phyloP scores from a whole-genome alignment of 2,329 filamentous ascomycete species.

The Fusarium sp. region DNA sequence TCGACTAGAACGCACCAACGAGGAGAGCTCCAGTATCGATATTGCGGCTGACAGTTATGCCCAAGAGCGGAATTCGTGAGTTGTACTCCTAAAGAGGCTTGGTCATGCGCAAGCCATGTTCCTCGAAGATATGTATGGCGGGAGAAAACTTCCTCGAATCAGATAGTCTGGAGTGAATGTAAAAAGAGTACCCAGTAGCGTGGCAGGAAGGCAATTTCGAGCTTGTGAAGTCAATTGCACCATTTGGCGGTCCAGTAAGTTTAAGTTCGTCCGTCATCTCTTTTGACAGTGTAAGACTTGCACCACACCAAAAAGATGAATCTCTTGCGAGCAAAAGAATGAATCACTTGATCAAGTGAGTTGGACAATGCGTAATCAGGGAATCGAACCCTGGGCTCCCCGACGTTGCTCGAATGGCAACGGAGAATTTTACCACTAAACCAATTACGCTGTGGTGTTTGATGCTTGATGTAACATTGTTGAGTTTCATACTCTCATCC shows the following conservation, averaged over 20 bases:
- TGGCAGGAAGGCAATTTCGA: neutral
- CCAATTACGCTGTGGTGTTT: conserved; percentile 1
- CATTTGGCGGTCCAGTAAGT: neutral
- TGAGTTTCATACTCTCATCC: neutral
- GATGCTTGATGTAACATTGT: accelerated
- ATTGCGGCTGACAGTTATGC: conserved; percentile 15
- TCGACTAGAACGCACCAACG: neutral
- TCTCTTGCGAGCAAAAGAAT: neutral
- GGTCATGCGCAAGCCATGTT: conserved; percentile 27
- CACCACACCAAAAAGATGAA: neutral
- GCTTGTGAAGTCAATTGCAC: neutral
- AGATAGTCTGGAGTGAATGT: neutral
- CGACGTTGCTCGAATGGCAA: conserved; percentile 24
- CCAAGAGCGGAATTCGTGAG: conserved; percentile 11
- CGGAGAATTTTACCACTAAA: conserved; percentile 26
- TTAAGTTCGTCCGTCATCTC: neutral
- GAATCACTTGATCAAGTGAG: accelerated
- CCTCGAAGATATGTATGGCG: neutral
- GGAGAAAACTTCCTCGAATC: conserved; percentile 13
- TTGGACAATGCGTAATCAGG: conserved; percentile 25
- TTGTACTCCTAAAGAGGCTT: conserved; percentile 23
- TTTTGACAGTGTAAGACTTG: too few relatives aligned
- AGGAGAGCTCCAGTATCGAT: neutral
- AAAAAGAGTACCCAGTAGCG: neutral
- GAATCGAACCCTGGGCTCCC: conserved; percentile 33